Base-by-base conservation (phyloP, 257 asterid genomes). In the Verbena officinalis region DNA sequence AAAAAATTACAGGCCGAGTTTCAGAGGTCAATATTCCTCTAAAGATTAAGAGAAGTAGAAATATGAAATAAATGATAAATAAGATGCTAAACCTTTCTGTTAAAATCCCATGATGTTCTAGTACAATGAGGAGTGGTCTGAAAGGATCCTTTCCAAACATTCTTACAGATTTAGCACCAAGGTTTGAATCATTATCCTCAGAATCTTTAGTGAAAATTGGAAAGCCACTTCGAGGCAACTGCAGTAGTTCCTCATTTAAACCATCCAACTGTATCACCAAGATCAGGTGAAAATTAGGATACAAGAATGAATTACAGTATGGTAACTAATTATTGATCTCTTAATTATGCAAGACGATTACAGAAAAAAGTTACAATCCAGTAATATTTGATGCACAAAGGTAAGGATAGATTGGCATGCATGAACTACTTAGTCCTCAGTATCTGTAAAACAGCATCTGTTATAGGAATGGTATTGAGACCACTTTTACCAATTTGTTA, bases 251-350 rank as follows among this genome's bases (percentile, higher is more conserved):
- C 86, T 94, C 99, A 62, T 94, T 94, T 38, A 88, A 74, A 67
- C 75, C 86, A 70, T 94, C 99, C 86, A 94, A 75, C 99, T 94
- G 87, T 49, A 66, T 60, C 63, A 64, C 55, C 66, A 68, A 51
- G 80, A 72, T 36, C 55, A 63, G 13, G 71, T 49, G 19, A 64
- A 45, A 58, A 54, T 73, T 53, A 68, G 72, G 53, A 46, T 52
- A 65, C 15, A 40, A 19, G 49, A 53, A 40, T 36, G 11, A 61
- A 49, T 8, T 42, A 62, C 24, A 38, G 71, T 38, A 23, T 40
- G 20, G 45, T 55, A 61, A 4, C 30, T 43, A 14, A 53, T 38
- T 22, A 20, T 68, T 45, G 38, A 42, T 38, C 27, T 58, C 56
- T 55, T 12, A 31, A 54, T 33, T 31, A 55, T 46, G 14, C n/a